phyloP scores from a whole-genome alignment of 2,329 filamentous ascomycete genomes.

The Macrophomina phaseolina region DNA sequence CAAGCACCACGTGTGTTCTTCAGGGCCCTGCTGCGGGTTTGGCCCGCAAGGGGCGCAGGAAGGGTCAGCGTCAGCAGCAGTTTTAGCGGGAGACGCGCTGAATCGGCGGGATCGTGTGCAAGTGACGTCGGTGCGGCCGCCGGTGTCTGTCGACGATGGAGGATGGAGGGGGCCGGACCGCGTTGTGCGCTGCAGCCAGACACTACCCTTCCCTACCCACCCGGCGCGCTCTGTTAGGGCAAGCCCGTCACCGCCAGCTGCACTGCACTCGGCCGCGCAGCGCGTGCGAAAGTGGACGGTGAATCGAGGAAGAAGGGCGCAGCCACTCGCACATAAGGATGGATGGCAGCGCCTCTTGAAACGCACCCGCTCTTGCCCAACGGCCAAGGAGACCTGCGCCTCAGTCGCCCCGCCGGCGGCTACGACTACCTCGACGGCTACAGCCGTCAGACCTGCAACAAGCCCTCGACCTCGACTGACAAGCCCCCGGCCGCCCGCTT shows the following conservation, averaged over 20 bases:
- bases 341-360: slow-evolving; percentile 11
- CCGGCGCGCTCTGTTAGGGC: neutral
- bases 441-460: slow-evolving; percentile 14
- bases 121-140: slow-evolving; percentile 14
- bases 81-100: neutral
- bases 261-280: neutral
- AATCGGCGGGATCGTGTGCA: slow-evolving; percentile 8
- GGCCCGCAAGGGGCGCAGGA: slow-evolving; percentile 5
- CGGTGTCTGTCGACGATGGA: neutral
- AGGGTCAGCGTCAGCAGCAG: slow-evolving; percentile 10
- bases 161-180: neutral
- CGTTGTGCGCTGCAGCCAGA: slow-evolving; percentile 15
- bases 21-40: slow-evolving; percentile 10
- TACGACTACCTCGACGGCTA: slow-evolving; percentile 20
- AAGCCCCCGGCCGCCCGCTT: neutral
- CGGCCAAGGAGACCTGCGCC: slow-evolving; percentile 21
- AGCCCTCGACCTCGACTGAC: slow-evolving; percentile 6
- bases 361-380: slow-evolving; percentile 6
- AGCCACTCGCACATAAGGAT: slow-evolving; percentile 12
- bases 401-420: slow-evolving; percentile 20
- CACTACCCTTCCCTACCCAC: too few relatives aligned
- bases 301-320: neutral
- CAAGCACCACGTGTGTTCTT: neutral
- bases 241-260: slow-evolving; percentile 10
- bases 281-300: neutral